Conservation (phyloP, 2,329 filamentous ascomycete species). For the Fusarium pseudonygamai region DNA sequence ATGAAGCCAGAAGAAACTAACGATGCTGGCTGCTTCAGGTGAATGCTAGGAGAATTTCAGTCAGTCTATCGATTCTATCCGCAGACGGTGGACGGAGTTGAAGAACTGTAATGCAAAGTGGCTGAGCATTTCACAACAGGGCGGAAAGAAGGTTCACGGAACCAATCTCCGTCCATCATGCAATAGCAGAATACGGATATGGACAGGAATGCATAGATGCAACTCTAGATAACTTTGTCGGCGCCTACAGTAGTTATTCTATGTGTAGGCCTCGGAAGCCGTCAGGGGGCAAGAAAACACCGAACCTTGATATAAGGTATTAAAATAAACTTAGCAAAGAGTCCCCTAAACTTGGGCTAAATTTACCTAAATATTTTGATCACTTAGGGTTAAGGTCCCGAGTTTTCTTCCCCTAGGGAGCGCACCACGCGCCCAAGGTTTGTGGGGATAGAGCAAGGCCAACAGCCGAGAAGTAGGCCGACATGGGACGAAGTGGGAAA, state of each 20-base stretch:
- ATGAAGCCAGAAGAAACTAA: slow-evolving; percentile 19
- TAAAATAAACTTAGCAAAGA: too few species aligned
- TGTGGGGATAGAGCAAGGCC: slow-evolving; percentile 14
- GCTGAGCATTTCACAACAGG: slow-evolving; percentile 2
- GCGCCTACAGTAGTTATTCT: slow-evolving; percentile 18
- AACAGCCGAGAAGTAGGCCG: background rate
- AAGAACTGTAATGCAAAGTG: background rate
- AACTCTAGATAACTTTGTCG: slow-evolving; percentile 2
- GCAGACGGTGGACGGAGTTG: background rate
- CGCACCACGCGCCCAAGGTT: slow-evolving; percentile 12
- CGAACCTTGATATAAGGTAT: too few species aligned
- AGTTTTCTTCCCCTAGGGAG: too few species aligned
- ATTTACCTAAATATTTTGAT: too few species aligned
- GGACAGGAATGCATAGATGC: background rate
- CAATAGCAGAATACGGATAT: background rate
- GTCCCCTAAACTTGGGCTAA: too few species aligned
- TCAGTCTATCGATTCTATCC: background rate
- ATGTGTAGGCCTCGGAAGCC: slow-evolving; percentile 29
- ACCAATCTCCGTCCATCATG: slow-evolving; percentile 20
- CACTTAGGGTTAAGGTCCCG: too few species aligned
- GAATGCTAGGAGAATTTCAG: slow-evolving; percentile 7
- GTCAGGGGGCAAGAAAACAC: too few species aligned
- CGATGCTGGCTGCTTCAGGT: slow-evolving; percentile 40
- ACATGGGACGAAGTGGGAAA: slow-evolving; percentile 14
- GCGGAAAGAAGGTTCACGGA: background rate